phyloP scores from a whole-genome alignment of 2,329 filamentous ascomycete species.

The Lasiodiplodia citricola region DNA sequence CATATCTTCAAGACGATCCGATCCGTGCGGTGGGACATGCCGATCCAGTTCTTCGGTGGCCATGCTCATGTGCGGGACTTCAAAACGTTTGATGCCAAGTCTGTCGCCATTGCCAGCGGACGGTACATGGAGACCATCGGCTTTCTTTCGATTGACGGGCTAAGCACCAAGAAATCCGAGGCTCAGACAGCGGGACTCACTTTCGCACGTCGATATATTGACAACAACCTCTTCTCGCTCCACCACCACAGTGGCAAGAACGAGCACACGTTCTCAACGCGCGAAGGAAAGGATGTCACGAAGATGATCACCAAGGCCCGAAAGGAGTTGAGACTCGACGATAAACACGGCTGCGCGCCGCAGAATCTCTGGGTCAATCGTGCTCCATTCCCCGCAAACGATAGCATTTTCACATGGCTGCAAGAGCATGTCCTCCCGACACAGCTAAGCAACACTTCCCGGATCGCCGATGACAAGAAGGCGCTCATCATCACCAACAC shows the following conservation, averaged over 20 bases:
- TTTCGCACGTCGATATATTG: constrained; percentile 87
- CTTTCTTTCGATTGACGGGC: constrained; percentile 83
- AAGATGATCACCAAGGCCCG: constrained; percentile 72
- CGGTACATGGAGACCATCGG: constrained; percentile 95
- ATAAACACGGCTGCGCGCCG: constrained; percentile 82
- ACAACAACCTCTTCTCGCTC: constrained; percentile 88
- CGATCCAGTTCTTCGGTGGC: constrained; percentile 90
- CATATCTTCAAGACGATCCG: constrained; percentile 80
- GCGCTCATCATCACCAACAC: constrained; percentile 83
- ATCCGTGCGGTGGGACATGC: constrained; percentile 75
- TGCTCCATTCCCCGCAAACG: constrained; percentile 71
- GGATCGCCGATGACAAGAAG: constrained; percentile 57
- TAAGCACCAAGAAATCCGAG: constrained; percentile 49
- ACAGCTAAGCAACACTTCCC: constrained; percentile 56
- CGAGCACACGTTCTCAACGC: constrained; percentile 74
- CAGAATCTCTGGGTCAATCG: constrained; percentile 81
- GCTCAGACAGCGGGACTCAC: constrained; percentile 44
- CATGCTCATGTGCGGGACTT: constrained; percentile 90
- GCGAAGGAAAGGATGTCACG: constrained; percentile 74
- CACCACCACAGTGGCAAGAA: constrained; percentile 80
- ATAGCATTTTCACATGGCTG: constrained; percentile 84
- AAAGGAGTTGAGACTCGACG: constrained; percentile 72
- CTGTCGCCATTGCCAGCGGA: constrained; percentile 83
- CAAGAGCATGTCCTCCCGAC: constrained; percentile 75
- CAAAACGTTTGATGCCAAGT: constrained; percentile 75